These are phyloP conservation scores for Kalanchoe fedtschenkoi DNA, from an alignment of 164 flowering plant species.

Conservation along the genomic window DNA sequence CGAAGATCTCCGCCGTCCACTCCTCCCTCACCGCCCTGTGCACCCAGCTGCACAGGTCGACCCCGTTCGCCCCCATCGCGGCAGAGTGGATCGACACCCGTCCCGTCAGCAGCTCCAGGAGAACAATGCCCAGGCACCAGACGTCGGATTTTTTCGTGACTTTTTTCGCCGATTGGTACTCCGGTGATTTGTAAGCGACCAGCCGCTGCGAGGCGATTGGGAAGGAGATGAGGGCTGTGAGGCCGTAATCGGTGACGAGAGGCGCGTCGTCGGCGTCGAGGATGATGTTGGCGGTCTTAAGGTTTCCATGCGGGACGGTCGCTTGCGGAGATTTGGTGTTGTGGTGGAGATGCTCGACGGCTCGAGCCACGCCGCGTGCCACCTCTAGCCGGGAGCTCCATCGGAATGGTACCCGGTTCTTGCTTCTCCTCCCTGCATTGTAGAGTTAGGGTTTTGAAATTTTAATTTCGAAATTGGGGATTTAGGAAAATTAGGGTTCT, in stretches of 20 bases:
- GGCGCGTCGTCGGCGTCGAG: conserved; percentile 29
- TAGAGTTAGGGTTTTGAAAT: neutral
- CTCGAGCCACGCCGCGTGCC: conserved; percentile 45
- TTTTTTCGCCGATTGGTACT: conserved; percentile 20
- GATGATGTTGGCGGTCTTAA: conserved; percentile 57
- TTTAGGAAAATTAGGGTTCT: no score
- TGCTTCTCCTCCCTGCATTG: conserved; percentile 34
- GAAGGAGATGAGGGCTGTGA: conserved; percentile 28
- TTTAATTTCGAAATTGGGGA: neutral
- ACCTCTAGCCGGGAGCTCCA: conserved; percentile 44
- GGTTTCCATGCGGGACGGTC: conserved; percentile 48
- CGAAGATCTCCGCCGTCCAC: conserved; percentile 75
- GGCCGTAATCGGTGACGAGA: conserved; percentile 46
- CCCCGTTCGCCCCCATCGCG: conserved; percentile 34
- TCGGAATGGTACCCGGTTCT: conserved; percentile 34
- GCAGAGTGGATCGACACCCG: conserved; percentile 25
- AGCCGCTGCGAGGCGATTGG: conserved; percentile 32
- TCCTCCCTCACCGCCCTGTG: conserved; percentile 67
- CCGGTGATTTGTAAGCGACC: conserved; percentile 49
- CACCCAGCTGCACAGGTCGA: conserved; percentile 55
- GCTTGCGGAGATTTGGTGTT: conserved; percentile 9
- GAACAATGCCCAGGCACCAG: conserved; percentile 49
- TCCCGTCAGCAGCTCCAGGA: conserved; percentile 57
- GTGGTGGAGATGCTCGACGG: conserved; percentile 38
- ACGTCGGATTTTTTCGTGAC: conserved; percentile 45